Conservation (phyloP, 345 rosid genomes). For the Citrus inodora region DNA sequence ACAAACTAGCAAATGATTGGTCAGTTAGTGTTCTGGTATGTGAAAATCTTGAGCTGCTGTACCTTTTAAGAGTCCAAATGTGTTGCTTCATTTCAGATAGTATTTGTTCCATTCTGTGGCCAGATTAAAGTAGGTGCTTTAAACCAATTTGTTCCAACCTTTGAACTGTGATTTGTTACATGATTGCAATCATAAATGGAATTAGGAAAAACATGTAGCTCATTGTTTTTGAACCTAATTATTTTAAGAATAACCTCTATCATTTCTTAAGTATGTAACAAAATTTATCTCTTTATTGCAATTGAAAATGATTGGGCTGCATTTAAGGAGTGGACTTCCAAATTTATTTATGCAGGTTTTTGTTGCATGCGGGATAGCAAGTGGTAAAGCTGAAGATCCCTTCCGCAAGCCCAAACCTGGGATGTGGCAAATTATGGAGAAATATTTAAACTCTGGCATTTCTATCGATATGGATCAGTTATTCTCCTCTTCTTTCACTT, state of each 20-base stretch:
- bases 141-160: no score
- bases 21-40: background rate
- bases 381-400: constrained; percentile 54
- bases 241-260: background rate
- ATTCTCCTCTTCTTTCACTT: constrained; percentile 23
- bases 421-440: constrained; percentile 89
- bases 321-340: background rate
- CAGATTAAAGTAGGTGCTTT: no score
- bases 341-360: constrained; percentile 55
- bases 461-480: constrained; percentile 75
- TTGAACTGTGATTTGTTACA: background rate
- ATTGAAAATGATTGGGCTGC: background rate
- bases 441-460: constrained; percentile 81
- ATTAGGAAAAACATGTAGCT: background rate
- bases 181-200: background rate
- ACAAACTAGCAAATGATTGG: background rate
- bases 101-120: background rate
- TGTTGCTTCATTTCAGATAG: background rate
- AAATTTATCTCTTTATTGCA: background rate
- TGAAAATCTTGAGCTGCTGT: background rate
- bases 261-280: background rate
- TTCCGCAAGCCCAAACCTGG: constrained; percentile 88
- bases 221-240: background rate
- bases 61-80: background rate
- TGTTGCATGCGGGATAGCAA: constrained; percentile 68